Evolutionary conservation across 2,329 filamentous ascomycete species (phyloP).

Genomic region (Ophioceras dolichostomum): DNA sequence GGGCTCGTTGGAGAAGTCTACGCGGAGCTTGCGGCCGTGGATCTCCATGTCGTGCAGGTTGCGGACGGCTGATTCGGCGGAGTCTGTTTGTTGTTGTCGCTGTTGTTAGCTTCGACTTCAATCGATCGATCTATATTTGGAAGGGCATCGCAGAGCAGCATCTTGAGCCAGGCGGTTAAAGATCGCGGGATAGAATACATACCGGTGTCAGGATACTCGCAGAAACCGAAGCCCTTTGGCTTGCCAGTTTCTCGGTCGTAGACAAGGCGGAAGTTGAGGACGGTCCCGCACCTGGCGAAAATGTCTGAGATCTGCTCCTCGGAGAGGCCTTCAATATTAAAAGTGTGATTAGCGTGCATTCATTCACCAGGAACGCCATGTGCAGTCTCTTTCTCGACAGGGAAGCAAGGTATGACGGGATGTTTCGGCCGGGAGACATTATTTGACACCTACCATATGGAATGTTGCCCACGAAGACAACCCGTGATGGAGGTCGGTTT

Average conservation of each 20-base stretch:
- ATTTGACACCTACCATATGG: conserved; percentile 73
- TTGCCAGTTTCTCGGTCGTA: conserved; percentile 92
- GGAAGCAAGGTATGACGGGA: too few relatives aligned
- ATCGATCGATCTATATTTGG: too few relatives aligned
- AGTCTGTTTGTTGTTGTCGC: conserved; percentile 29
- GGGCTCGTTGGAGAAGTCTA: conserved; percentile 85
- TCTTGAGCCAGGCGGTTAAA: neutral
- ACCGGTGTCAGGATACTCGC: conserved; percentile 89
- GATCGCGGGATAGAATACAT: conserved; percentile 12
- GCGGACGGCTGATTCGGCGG: conserved; percentile 84
- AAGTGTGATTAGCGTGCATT: conserved; percentile 3
- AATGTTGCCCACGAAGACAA: conserved; percentile 79
- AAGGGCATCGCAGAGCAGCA: too few relatives aligned
- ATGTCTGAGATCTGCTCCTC: conserved; percentile 95
- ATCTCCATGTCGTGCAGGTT: conserved; percentile 94
- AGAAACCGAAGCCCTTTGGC: conserved; percentile 93
- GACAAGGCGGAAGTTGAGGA: conserved; percentile 83
- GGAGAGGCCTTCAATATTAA: conserved; percentile 66
- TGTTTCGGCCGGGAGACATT: too few relatives aligned
- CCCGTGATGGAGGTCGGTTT: conserved; percentile 62
- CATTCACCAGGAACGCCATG: neutral
- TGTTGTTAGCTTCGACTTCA: conserved; percentile 1
- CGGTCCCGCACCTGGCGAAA: conserved; percentile 79
- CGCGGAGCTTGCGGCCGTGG: conserved; percentile 85
- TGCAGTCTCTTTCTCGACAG: too few relatives aligned